A percentile compares a stretch with the other conserved stretches of the same genome.
Evolutionary conservation across 768 basidiomycete species (phyloP).

Genomic region (Flagelloscypha sp.): DNA sequence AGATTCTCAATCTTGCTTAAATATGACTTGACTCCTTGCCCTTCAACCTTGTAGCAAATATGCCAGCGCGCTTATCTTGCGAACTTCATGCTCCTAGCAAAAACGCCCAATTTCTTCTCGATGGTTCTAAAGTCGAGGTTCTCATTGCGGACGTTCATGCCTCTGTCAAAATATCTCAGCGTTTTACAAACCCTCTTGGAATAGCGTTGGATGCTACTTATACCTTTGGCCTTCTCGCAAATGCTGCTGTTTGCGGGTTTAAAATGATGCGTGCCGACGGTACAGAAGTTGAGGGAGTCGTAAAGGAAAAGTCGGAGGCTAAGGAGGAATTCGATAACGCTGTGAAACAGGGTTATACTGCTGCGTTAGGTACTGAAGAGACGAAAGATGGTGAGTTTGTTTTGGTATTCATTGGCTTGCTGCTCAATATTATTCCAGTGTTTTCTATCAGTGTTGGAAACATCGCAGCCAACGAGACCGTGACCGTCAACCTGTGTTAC

Average conservation of each 20-base stretch:
- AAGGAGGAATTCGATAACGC: conserved; percentile 10
- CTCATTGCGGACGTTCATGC: conserved; percentile 13
- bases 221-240: conserved; percentile 12
- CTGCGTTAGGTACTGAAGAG: conserved; percentile 4
- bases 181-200: conserved; percentile 9
- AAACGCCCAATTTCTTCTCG: too few species aligned
- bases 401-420: background rate
- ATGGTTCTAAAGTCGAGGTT: too few species aligned
- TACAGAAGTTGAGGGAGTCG: conserved; percentile 8
- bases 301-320: conserved; percentile 11
- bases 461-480: background rate
- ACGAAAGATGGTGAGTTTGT: conserved; percentile 6
- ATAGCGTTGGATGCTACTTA: conserved; percentile 11
- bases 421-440: conserved; percentile 2
- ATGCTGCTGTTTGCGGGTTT: conserved; percentile 8
- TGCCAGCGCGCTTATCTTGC: too few species aligned
- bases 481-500: conserved; percentile 2
- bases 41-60: too few species aligned
- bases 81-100: too few species aligned
- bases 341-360: conserved; percentile 8
- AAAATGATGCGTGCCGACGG: conserved; percentile 8
- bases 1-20: too few species aligned
- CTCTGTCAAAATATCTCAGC: conserved; percentile 13
- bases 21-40: too few species aligned
- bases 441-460: conserved; percentile 12